phyloP scores from a whole-genome alignment of 2,329 filamentous ascomycete species.

The Beauveria medogensis region DNA sequence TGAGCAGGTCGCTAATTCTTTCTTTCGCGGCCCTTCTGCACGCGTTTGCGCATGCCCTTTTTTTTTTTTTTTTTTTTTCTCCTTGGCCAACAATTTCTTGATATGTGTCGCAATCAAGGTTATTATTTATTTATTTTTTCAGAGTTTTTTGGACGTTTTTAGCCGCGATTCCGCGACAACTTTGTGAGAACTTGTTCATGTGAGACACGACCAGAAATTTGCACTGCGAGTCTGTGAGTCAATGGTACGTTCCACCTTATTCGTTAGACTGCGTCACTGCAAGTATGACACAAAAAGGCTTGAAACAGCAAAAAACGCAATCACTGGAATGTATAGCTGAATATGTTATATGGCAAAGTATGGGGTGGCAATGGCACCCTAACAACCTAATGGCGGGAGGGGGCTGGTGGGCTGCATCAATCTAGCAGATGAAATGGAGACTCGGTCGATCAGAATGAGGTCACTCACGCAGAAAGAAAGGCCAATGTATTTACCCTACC shows the following conservation, averaged over 20 bases:
- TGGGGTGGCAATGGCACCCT: no score
- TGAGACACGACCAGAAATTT: background rate
- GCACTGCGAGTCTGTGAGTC: no score
- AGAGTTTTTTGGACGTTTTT: background rate
- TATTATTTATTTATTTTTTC: background rate
- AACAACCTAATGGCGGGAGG: no score
- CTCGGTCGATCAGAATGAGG: background rate
- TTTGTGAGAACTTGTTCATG: background rate
- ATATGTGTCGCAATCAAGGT: background rate
- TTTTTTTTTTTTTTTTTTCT: no score
- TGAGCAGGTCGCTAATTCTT: background rate
- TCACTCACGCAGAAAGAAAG: background rate
- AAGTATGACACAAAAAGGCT: no score
- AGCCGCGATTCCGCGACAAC: background rate
- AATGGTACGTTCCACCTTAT: no score
- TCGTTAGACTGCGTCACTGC: no score
- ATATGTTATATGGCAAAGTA: background rate
- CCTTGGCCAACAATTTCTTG: background rate
- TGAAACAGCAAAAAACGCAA: no score
- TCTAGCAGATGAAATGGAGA: background rate
- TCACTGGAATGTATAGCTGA: background rate
- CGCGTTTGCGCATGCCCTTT: no score
- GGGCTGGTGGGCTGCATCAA: background rate
- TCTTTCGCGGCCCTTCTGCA: fast-evolving
- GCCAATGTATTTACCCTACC: background rate